Evolutionary conservation across 441 rosid species (phyloP).

Genomic region (Daphne laureola): DNA sequence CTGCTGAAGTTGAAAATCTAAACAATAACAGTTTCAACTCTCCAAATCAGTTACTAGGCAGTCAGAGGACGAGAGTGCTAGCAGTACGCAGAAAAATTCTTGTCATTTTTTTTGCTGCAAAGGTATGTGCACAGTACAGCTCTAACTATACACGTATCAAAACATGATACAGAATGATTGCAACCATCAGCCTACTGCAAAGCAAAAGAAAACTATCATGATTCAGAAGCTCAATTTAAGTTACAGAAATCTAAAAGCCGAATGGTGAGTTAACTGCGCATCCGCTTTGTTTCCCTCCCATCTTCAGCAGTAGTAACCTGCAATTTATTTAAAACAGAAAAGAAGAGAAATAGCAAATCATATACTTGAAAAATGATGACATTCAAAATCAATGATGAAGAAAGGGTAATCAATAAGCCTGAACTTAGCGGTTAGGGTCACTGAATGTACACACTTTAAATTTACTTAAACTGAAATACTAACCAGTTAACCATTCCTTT

Average conservation of each 20-base stretch:
- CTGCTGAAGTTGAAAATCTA: too few species aligned
- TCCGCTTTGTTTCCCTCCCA: constrained; percentile 59
- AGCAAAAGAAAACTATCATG: constrained; percentile 22
- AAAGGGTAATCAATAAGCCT: neutral
- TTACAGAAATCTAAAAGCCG: constrained; percentile 33
- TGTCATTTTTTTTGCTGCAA: constrained; percentile 22
- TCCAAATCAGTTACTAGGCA: constrained; percentile 14
- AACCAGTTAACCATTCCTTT: too few species aligned
- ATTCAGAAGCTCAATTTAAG: constrained; percentile 23
- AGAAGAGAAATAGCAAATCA: constrained; percentile 6
- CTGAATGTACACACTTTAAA: neutral
- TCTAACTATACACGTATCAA: constrained; percentile 40
- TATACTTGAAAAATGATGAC: neutral
- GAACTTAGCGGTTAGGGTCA: neutral
- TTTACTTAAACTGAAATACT: too few species aligned
- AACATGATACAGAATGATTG: constrained; percentile 20
- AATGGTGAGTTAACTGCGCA: constrained; percentile 51
- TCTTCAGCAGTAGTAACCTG: constrained; percentile 73
- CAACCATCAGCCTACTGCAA: constrained; percentile 23
- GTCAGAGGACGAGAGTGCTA: constrained; percentile 4
- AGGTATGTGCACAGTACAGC: constrained; percentile 33
- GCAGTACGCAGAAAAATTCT: constrained; percentile 13
- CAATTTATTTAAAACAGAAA: constrained; percentile 15
- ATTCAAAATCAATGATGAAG: constrained; percentile 2
- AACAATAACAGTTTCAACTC: too few species aligned